Conservation (phyloP, 108 stramenopile species). For the Cyclotella baltica region DNA sequence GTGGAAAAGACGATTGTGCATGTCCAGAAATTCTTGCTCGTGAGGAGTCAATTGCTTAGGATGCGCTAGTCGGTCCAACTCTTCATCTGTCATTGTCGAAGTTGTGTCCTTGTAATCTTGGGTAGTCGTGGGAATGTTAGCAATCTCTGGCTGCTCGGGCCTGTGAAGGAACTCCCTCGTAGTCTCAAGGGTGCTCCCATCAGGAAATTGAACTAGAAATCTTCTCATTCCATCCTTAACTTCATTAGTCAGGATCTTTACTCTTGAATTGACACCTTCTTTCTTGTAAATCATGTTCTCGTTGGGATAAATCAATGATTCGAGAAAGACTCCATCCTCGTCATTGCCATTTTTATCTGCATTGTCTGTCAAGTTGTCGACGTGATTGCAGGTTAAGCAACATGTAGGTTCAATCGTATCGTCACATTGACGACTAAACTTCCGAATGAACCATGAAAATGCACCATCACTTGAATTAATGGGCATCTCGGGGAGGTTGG, state of each 20-base stretch:
- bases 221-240: neutral
- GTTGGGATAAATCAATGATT: conserved; percentile 6
- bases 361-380: too few relatives aligned
- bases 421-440: neutral
- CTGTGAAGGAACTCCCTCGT: neutral
- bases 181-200: neutral
- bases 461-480: conserved; percentile 1
- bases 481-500: conserved; percentile 14
- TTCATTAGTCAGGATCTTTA: neutral
- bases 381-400: neutral
- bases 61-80: neutral
- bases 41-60: neutral
- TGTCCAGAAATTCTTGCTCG: too few relatives aligned
- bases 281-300: conserved; percentile 23
- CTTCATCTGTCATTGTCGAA: neutral
- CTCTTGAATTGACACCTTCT: neutral
- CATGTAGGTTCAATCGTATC: conserved; percentile 9
- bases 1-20: conserved; percentile 7
- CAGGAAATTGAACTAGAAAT: conserved; percentile 4
- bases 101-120: neutral
- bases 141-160: neutral
- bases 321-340: neutral
- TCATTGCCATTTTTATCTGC: too few relatives aligned
- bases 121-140: neutral
- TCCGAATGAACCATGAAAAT: neutral